Evolutionary conservation across 2,329 filamentous ascomycete genomes (phyloP).

Genomic region (Seiridium unicorne): DNA sequence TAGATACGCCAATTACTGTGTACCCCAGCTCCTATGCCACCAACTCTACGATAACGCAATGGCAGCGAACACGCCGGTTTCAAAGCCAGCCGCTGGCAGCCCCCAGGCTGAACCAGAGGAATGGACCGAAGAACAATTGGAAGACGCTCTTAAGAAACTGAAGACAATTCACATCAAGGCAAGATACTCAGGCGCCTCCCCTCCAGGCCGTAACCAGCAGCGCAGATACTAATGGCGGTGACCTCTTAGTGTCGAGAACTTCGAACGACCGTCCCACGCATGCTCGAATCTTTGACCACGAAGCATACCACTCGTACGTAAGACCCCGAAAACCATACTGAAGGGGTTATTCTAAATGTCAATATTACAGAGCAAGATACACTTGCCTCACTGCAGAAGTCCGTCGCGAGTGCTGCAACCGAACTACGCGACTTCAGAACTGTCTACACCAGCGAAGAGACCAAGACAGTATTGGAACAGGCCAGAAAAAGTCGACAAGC

Average conservation of each 20-base stretch:
- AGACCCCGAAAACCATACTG: background rate
- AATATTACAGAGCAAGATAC: constrained; percentile 44
- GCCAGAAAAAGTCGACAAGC: constrained; percentile 51
- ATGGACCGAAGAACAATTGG: constrained; percentile 49
- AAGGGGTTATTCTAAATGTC: background rate
- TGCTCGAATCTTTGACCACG: constrained; percentile 49
- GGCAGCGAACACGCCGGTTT: constrained; percentile 11
- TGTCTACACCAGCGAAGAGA: constrained; percentile 44
- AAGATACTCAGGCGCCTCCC: background rate
- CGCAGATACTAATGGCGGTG: background rate
- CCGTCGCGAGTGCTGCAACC: constrained; percentile 43
- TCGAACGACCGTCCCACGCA: constrained; percentile 47
- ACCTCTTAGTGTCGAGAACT: constrained; percentile 42
- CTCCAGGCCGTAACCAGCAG: background rate
- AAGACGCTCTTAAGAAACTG: constrained; percentile 47
- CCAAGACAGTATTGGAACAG: constrained; percentile 48
- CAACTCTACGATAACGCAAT: background rate
- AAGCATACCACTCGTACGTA: constrained; percentile 51
- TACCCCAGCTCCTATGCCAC: background rate
- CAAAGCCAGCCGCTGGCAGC: constrained; percentile 9
- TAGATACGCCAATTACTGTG: background rate
- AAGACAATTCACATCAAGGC: constrained; percentile 55
- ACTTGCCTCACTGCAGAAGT: constrained; percentile 45
- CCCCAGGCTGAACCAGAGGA: constrained; percentile 22
- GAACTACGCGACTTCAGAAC: constrained; percentile 53